Evolutionary conservation across 345 rosid species (phyloP).

Genomic region (Nephelium lappaceum): DNA sequence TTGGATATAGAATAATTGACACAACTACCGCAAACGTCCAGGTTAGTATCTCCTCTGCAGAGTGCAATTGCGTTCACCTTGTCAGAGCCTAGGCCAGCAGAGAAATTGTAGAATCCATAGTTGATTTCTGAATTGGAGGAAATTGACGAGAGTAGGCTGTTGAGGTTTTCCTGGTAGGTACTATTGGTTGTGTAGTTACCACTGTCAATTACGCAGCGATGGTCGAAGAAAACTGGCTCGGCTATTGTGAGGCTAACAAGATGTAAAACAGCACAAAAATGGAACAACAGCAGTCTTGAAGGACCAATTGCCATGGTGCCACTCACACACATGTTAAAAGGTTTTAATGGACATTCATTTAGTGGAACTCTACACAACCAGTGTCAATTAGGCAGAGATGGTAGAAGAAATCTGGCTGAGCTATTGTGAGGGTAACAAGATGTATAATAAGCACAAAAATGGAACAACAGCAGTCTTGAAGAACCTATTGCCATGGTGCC

Average conservation of each 20-base stretch:
- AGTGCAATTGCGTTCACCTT: conserved; percentile 39
- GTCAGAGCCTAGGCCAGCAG: conserved; percentile 18
- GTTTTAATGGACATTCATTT: too few relatives aligned
- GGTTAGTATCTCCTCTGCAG: conserved; percentile 46
- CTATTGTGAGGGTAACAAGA: neutral
- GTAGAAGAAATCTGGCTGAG: neutral
- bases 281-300: neutral
- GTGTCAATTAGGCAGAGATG: neutral
- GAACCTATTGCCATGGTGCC: neutral
- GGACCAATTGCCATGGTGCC: neutral
- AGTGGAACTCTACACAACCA: too few relatives aligned
- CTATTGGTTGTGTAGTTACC: conserved; percentile 23
- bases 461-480: neutral
- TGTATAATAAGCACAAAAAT: neutral
- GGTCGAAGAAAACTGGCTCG: neutral
- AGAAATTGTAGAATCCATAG: conserved; percentile 27
- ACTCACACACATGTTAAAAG: conserved; percentile 24
- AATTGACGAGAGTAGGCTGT: conserved; percentile 18
- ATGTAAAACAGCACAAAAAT: neutral
- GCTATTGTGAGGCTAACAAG: neutral
- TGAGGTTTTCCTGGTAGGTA: conserved; percentile 26
- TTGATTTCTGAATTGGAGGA: conserved; percentile 4
- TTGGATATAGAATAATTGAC: conserved; percentile 20
- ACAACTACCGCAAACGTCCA: conserved; percentile 39
- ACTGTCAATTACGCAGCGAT: neutral